Base-by-base conservation (phyloP, 305 asterid species). In the Galium porrigens region DNA sequence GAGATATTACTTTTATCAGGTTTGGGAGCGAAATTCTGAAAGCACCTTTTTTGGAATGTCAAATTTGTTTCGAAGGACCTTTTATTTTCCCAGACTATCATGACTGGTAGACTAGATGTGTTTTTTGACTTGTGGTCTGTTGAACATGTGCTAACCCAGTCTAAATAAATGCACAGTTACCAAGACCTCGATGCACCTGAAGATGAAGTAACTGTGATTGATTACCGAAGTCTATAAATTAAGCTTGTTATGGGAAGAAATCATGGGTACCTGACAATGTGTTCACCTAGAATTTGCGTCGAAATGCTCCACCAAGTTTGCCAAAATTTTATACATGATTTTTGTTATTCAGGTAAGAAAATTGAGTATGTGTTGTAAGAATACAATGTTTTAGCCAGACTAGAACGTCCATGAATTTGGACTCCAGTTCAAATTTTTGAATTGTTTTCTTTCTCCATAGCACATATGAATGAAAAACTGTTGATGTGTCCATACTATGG, bases 161-260 rank as follows among this genome's bases (percentile, higher is more conserved):
- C 33, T 61, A 33, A 32, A 70, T 72, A 54, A 70, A 61, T 52
- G 58, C 70, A 83, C 95, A 94, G 99, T 85, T 94, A 94, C 70
- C 89, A 87, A 74, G 99, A 89, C 75, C 89, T 94, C 76, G 99
- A 94, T 83, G 99, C 97, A 34, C 99, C 97, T 14, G 99, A 94
- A 66, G 99, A 94, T 70, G 99, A 94, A 82, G 95, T 94, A 58
- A 89, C 99, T 1, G 99, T 94, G 37, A 85, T 90, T 69, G 99
- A 94, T 71, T 94, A 94, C 81, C 74, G 99, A 81, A 94, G 99
- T 79, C 82, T 94, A 76, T 89, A 87, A 46, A 46, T 46, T 46
- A 6, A 85, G 73, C 48, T 48, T 66, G 37, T 3, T 34, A 49
- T 46, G 30, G 17, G 39, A 36, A 25, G 58, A 61, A 27, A 17